Evolutionary conservation across 306 rosid genomes (phyloP).

Genomic region (Pyrus pyrifolia): DNA sequence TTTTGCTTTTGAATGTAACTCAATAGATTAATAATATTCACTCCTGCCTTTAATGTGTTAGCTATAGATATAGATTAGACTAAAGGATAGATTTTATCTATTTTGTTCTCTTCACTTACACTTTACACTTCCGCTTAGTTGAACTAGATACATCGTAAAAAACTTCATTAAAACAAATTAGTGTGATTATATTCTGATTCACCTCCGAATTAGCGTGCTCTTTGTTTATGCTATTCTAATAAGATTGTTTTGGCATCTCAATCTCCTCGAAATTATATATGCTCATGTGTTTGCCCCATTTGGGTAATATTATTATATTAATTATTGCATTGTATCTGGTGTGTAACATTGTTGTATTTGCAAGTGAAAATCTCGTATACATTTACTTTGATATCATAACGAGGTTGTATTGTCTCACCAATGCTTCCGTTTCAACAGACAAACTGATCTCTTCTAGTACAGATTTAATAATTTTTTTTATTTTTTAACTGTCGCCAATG

Average conservation of each 20-base stretch:
- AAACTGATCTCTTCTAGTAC: background rate
- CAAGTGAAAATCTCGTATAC: background rate
- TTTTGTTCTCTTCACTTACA: too few relatives aligned
- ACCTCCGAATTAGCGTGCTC: slow-evolving; percentile 19
- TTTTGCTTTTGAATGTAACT: too few relatives aligned
- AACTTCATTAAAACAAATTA: background rate
- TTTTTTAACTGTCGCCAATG: background rate
- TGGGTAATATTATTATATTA: slow-evolving; percentile 15
- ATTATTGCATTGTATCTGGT: slow-evolving; percentile 24
- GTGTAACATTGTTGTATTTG: background rate
- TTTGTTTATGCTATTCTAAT: background rate
- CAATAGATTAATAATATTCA: background rate
- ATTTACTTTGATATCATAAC: background rate
- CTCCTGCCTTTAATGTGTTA: too few relatives aligned
- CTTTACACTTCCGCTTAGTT: too few relatives aligned
- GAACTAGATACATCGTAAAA: background rate
- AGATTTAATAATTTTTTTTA: background rate
- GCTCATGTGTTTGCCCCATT: slow-evolving; percentile 9
- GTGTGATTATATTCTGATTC: slow-evolving; percentile 26
- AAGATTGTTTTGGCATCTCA: slow-evolving; percentile 37
- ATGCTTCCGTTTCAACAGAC: slow-evolving; percentile 7
- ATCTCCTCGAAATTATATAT: slow-evolving; percentile 53
- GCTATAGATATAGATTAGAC: background rate
- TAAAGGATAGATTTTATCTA: background rate
- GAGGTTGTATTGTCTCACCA: background rate